Percentiles rank a stretch among this genome's conserved stretches.
phyloP scores from a whole-genome alignment of 345 rosid species.

The Gossypium arboreum region DNA sequence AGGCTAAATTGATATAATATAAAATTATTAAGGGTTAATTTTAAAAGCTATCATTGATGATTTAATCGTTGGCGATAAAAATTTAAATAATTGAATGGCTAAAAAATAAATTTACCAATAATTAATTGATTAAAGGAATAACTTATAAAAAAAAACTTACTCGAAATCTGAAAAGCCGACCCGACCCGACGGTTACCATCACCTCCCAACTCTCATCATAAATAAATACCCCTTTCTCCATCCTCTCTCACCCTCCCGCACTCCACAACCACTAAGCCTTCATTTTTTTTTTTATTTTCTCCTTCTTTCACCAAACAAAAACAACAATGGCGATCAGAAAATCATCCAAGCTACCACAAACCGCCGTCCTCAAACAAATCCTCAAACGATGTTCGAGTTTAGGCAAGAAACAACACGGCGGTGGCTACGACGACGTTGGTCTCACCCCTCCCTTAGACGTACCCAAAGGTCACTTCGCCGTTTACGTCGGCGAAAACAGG shows the following conservation, averaged over 20 bases:
- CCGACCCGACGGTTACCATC: constrained; percentile 4
- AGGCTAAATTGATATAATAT: too few relatives aligned
- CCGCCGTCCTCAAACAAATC: constrained; percentile 64
- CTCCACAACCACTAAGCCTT: too few relatives aligned
- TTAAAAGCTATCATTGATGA: too few relatives aligned
- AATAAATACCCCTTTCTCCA: constrained; percentile 30
- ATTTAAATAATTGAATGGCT: too few relatives aligned
- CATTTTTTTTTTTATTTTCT: too few relatives aligned
- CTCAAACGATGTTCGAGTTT: constrained; percentile 78
- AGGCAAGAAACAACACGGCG: constrained; percentile 46
- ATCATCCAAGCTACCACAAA: constrained; percentile 52
- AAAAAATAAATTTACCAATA: too few relatives aligned
- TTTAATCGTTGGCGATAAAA: too few relatives aligned
- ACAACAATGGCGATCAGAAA: constrained; percentile 60
- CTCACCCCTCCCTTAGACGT: constrained; percentile 59
- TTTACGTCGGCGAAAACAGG: constrained; percentile 81
- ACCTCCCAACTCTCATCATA: constrained; percentile 28
- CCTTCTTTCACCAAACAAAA: not conserved
- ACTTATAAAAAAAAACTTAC: too few relatives aligned
- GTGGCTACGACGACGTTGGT: constrained; percentile 38
- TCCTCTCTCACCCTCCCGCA: constrained; percentile 11
- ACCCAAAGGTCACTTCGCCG: constrained; percentile 93
- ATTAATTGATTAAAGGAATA: too few relatives aligned
- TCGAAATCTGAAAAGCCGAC: too few relatives aligned
- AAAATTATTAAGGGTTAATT: too few relatives aligned